Percentiles rank a stretch among this genome's conserved stretches.
Evolutionary conservation across 345 rosid species (phyloP).

Genomic region (Theobroma cacao): DNA sequence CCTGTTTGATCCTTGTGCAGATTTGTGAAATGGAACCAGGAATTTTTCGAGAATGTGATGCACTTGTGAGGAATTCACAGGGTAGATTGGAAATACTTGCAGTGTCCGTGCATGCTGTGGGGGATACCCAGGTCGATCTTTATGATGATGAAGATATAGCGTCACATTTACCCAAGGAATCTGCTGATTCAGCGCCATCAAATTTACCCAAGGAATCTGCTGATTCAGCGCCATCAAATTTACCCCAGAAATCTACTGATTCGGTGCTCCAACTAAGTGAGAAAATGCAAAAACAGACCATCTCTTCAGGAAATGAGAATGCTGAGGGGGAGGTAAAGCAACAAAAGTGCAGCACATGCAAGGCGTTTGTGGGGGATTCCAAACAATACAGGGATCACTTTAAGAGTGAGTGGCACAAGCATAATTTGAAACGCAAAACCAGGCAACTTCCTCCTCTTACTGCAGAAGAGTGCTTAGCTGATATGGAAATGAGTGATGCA

Average conservation of each 20-base stretch:
- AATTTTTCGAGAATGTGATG: constrained; percentile 75
- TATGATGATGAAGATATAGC: constrained; percentile 67
- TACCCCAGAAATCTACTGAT: constrained; percentile 12
- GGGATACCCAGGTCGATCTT: constrained; percentile 76
- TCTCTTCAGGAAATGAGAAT: constrained; percentile 34
- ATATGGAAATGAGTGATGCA: constrained; percentile 63
- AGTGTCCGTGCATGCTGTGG: constrained; percentile 84
- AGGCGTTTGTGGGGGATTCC: constrained; percentile 69
- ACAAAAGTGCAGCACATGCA: constrained; percentile 82
- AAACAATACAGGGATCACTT: constrained; percentile 86
- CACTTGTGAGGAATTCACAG: constrained; percentile 68
- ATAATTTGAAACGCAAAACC: constrained; percentile 88
- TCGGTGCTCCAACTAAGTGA: constrained; percentile 27
- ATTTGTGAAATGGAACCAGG: constrained; percentile 86
- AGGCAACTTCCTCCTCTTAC: constrained; percentile 75
- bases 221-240: constrained; percentile 12
- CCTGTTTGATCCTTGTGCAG: constrained; percentile 34
- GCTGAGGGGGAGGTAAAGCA: constrained; percentile 54
- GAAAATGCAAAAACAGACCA: constrained; percentile 35
- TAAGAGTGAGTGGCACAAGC: constrained; percentile 97
- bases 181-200: constrained; percentile 22
- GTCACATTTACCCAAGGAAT: constrained; percentile 31
- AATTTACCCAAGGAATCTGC: constrained; percentile 1
- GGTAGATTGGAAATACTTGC: constrained; percentile 92
- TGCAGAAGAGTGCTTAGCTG: constrained; percentile 75